Evolutionary conservation across 2,329 filamentous ascomycete genomes (phyloP).

Genomic region (Penicillium sp.): DNA sequence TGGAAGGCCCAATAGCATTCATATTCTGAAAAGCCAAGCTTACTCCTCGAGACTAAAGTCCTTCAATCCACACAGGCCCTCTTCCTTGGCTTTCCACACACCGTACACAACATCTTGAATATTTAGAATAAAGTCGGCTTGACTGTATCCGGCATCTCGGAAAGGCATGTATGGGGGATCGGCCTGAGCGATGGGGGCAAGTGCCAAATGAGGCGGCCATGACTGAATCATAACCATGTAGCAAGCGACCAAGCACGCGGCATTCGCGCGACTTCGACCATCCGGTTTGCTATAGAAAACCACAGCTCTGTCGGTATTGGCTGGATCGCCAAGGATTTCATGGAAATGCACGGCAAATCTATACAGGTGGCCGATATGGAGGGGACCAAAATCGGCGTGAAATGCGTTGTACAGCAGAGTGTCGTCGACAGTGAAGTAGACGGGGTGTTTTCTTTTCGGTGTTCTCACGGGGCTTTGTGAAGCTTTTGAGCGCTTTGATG

Average conservation of each 20-base stretch:
- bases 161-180: conserved; percentile 99
- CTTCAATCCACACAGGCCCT: conserved; percentile 83
- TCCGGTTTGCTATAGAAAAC: conserved; percentile 96
- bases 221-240: conserved; percentile 99
- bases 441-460: conserved; percentile 61
- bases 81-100: conserved; percentile 98
- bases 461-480: conserved; percentile 55
- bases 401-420: conserved; percentile 95
- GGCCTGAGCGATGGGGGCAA: conserved; percentile 92
- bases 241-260: conserved; percentile 88
- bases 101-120: conserved; percentile 98
- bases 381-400: conserved; percentile 94
- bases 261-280: conserved; percentile 82
- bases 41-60: conserved; percentile 92
- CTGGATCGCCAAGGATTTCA: conserved; percentile 85
- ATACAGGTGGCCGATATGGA: conserved; percentile 96
- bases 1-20: not conserved
- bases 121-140: conserved; percentile 92
- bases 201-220: conserved; percentile 92
- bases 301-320: conserved; percentile 83
- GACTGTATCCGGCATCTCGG: conserved; percentile 95
- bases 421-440: conserved; percentile 95
- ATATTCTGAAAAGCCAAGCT: conserved; percentile 23
- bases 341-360: conserved; percentile 94
- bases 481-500: conserved; percentile 69